Evolutionary conservation across 1,284 basidiomycete species (phyloP), one percentile per base, ranked within the genome.

Genomic region (Cryptococcus wingfieldii): DNA sequence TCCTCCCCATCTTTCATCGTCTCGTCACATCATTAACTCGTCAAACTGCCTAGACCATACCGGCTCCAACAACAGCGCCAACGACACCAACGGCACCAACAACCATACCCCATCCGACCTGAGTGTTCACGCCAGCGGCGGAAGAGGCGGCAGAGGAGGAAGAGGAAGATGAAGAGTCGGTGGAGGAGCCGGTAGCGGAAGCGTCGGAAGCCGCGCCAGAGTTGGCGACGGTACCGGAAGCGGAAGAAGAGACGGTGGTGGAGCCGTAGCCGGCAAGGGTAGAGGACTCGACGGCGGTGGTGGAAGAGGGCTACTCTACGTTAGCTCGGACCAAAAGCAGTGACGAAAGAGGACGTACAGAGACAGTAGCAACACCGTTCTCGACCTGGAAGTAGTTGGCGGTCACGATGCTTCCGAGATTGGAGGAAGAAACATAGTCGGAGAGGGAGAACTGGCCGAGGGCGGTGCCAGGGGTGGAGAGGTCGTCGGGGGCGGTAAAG

Each of bases 321-420:
- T 23, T 38, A n/a, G 4, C 23, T 31, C 38, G 31, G 31, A 42
- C 18, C 19, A 13, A 18, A 47, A 41, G 38, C 12, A 41, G 10
- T n/a, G 12, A 19, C 50, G 41, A 28, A 19, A 19, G 19, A 19
- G 53, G 18, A 63, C 68, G 59, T 50, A 83, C 70, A 44, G 82
- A 77, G 47, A 70, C 77, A 37, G 83, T 85, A 14, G 82, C 79
- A 3, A 80, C 80, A 44, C 87, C 87, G 66, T 83, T 82, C 71
- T 88, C 83, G 62, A 90, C 88, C 23, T 82, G 83, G 70, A 90
- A 83, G 79, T 89, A 92, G 63, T 80, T 86, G 53, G 83, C 71
- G 19, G 68, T 74, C 53, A 72, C 69, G 50, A 79, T 62, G 41
- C 63, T 47, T 31, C 73, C 75, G 47, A 80, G 67, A 49, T 72